phyloP scores from a whole-genome alignment of 805 yeast genomes.

The Metschnikowia drakensbergensis region DNA sequence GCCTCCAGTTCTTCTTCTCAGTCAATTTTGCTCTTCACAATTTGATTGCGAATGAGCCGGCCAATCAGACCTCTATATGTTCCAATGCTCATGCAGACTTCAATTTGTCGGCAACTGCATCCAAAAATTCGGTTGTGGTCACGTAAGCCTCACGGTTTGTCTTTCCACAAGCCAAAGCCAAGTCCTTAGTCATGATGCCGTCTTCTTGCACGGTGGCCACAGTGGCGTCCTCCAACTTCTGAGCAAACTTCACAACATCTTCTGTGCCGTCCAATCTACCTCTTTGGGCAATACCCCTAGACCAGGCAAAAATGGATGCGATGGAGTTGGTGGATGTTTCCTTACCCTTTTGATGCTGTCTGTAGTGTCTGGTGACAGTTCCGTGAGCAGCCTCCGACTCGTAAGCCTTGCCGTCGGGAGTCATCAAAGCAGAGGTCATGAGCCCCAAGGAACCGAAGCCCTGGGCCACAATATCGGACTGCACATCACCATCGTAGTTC shows the following conservation, averaged over 20 bases:
- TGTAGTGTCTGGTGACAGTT: slow-evolving; percentile 94
- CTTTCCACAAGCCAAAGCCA: slow-evolving; percentile 85
- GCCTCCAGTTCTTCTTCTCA: too few relatives aligned
- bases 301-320: slow-evolving; percentile 97
- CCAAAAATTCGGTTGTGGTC: slow-evolving; percentile 87
- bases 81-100: slow-evolving; percentile 11
- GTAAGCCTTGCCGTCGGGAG: slow-evolving; percentile 96
- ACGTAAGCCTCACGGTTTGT: slow-evolving; percentile 80
- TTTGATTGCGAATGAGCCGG: not conserved
- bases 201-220: slow-evolving; percentile 80
- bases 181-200: slow-evolving; percentile 92
- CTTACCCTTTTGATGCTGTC: slow-evolving; percentile 94
- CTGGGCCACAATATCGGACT: slow-evolving; percentile 95
- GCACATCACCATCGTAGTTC: slow-evolving; percentile 97
- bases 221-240: slow-evolving; percentile 75
- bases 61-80: not conserved
- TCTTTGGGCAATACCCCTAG: slow-evolving; percentile 89
- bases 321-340: slow-evolving; percentile 97
- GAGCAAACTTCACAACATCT: slow-evolving; percentile 77
- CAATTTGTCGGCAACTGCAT: slow-evolving; percentile 71
- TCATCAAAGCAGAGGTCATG: slow-evolving; percentile 94
- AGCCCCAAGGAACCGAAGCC: slow-evolving; percentile 96
- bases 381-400: slow-evolving; percentile 99
- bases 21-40: not conserved
- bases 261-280: slow-evolving; percentile 86